Base-by-base conservation (phyloP, 257 asterid species). In the Solanum stenotomum region DNA sequence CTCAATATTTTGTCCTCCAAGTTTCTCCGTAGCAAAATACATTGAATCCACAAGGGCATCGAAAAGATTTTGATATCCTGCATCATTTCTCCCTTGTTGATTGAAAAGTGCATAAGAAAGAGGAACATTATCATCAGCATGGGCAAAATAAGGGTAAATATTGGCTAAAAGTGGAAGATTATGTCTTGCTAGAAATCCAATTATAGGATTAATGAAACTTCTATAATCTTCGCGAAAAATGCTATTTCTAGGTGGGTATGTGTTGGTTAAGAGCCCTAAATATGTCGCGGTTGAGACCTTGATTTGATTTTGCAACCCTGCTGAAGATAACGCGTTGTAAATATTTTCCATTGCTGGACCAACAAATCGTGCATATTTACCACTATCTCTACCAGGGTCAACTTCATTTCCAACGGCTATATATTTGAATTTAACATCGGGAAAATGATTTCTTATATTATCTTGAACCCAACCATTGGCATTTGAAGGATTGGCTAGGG, bases 401-500 rank as follows among this genome's bases (percentile, higher is more conserved):
- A 92, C 89, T 67, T 92, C 93, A 23, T 93, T 93, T 34, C 95
- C 94, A 5, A 89, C 91, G 3, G 89, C 89, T 27, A 93, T 88
- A 89, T 90, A 92, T 63, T 87, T 89, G 88, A 93, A 91, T 6
- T 81, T 90, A 49, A 93, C 91, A 65, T 87, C 68, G 2, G 84
- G 46, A 0, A 16, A 83, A 20, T 86, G 74, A 11, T 11, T 33
- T 37, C 2, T 77, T 1, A 93, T 61, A 63, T 92, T 89, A 33
- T 38, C 27, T 44, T 83, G 81, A 22, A 93, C 90, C 94, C 95
- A 92, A 5, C 10, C 29, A 29, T 91, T 88, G 20, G 82, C 90
- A 18, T 27, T 61, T 10, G 61, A 33, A 31, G 83, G 42, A 56
- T 75, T n/a, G 1, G 90, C 91, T 22, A 93, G 67, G 11, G 22